A percentile compares a stretch with the other conserved stretches of the same genome.
These are phyloP conservation scores for Erodium texanum DNA, from an alignment of 441 rosid species.

Conservation along the genomic window DNA sequence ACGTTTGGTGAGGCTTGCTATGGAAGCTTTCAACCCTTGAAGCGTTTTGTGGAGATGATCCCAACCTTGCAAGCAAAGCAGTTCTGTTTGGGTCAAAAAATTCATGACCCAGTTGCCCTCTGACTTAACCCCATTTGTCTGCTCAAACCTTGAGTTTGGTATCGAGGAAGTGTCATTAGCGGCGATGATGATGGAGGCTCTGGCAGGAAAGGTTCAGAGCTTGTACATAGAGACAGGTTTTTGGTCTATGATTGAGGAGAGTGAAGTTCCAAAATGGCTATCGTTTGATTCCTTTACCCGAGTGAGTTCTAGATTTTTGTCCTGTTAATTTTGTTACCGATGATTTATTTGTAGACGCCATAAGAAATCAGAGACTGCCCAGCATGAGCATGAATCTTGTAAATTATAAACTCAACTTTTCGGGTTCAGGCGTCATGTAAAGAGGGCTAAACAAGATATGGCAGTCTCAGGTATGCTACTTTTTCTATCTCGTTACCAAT, in stretches of 20 bases:
- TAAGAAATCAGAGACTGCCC: not conserved
- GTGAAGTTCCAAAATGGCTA: not conserved
- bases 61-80: not conserved
- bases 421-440: not conserved
- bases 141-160: not conserved
- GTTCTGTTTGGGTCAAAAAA: not conserved
- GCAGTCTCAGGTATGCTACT: not conserved
- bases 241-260: not conserved
- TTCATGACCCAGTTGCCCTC: not conserved
- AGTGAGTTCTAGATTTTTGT: constrained; percentile 3
- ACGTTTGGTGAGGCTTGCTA: constrained; percentile 47
- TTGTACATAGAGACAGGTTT: not conserved
- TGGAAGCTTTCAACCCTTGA: constrained; percentile 36
- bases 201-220: constrained; percentile 1
- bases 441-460: not conserved
- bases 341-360: not conserved
- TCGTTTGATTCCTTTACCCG: not conserved
- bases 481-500: not conserved
- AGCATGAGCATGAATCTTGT: not conserved
- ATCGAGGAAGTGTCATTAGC: not conserved
- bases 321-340: not conserved
- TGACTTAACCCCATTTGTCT: not conserved
- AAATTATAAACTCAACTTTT: not conserved
- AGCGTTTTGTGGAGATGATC: not conserved
- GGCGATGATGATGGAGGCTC: not conserved